Base-by-base conservation (phyloP, 1,284 basidiomycete genomes). In the Polyporus tsugae region DNA sequence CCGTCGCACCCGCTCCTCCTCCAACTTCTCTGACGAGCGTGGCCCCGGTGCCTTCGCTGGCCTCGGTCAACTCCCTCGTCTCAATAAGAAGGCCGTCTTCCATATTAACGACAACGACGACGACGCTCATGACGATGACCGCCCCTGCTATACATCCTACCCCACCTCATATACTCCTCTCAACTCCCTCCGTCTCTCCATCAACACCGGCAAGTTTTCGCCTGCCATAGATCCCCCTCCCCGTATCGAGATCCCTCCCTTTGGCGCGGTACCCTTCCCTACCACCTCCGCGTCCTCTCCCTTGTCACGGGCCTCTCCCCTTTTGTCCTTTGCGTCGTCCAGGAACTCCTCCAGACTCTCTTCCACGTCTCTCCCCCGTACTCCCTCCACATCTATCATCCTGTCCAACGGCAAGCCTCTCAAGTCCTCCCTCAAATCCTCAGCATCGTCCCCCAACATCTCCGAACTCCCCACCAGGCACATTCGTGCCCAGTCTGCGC, bases 361-460 rank as follows among this genome's bases (percentile, higher is more conserved):
- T 57, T 53, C 71, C 25, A 62, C 69, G 29, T 75, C 74, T 10
- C 75, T 80, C 36, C 75, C 77, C 22, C 75, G 79, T 39, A 74
- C 74, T 9, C 73, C 78, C 63, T 74, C 74, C 41, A 75, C 77
- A 41, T 68, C 75, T 33, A 82, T 91, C 69, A 78, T 95, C 65
- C 86, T 97, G 42, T 87, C 93, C 29, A 97, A 95, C 73, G 95
- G 95, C 64, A 94, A 95, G 79, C 93, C 95, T 0, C 90, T 98
- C 80, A 96, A 96, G 78, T 89, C 94, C 0, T 95, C 94, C 0
- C 87, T 98, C 75, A 97, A 98, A 79, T 87, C 88, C 0, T 88
- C 89, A 13, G 81, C 82, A 4, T 90, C 89, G 1, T 82, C 86
- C 2, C 87, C 87, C 35, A 81, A 84, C 75, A 84, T 88, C 65